Base-by-base conservation (phyloP, 306 rosid genomes). In the Casuarina glauca region DNA sequence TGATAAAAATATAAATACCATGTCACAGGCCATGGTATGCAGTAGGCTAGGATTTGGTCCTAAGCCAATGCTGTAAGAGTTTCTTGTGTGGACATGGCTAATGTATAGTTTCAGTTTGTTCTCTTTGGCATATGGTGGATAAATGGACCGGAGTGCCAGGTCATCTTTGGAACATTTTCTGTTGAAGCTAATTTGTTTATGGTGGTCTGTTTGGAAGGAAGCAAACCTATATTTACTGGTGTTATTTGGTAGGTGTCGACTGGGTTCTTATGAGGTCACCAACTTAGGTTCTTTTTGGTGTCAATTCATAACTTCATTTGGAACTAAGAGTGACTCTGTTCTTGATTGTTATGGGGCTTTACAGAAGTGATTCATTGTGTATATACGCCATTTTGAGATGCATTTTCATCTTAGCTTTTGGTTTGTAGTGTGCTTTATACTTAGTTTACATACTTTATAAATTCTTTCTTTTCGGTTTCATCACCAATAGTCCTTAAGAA, bases 371-470 rank as follows among this genome's bases (percentile, higher is more conserved):
- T 32, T 2, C 26, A 58, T n/a, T 58, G 35, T 58, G 64, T 39
- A 58, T 64, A 38, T 64, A 38, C 46, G 70, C 39, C 26, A 38
- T 64, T 39, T 64, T 64, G 20, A 64, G 46, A 64, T 32, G 13
- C 44, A 13, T 26, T 41, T 42, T 35, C 10, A 13, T 62, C 16
- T 2, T 66, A 39, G 12, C 8, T 41, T 39, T 6, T 43, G 42
- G 36, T 82, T n/a, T 48, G 35, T 51, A 15, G 72, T 53, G 50
- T 74, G 70, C 38, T 39, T 53, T 38, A 50, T 79, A 48, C 53
- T 73, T 19, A 71, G 36, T 74, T 44, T 12, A n/a, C 26, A 12
- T 58, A 46, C 41, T 5, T 36, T 3, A 36, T 75, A 20, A 62
- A 54, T 46, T 36, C 46, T 26, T 26, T 26, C 32, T 26, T 26